phyloP scores from a whole-genome alignment of 2,329 filamentous ascomycete species.

The Cladosporium sp. region DNA sequence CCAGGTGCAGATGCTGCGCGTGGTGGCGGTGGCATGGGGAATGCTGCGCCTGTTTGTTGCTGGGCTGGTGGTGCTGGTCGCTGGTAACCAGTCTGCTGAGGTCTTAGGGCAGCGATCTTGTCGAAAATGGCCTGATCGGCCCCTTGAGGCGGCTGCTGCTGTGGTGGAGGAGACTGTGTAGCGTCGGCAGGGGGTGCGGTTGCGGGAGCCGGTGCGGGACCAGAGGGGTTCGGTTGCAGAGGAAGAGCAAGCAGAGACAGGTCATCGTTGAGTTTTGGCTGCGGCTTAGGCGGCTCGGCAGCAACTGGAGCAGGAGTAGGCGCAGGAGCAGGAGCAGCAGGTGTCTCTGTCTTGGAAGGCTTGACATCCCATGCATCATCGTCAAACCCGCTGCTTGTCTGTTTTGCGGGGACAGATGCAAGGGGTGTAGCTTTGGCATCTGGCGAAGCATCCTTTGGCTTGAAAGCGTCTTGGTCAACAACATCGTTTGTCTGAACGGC shows the following conservation, averaged over 20 bases:
- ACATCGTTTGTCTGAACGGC: constrained; percentile 80
- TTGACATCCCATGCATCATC: constrained; percentile 98
- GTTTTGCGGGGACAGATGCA: constrained; percentile 41
- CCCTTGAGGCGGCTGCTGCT: constrained; percentile 36
- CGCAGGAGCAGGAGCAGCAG: constrained; percentile 33
- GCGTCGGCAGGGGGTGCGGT: constrained; percentile 34
- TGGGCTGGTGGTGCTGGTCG: constrained; percentile 64
- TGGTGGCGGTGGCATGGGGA: constrained; percentile 73
- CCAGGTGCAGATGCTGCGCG: constrained; percentile 84
- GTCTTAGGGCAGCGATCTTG: constrained; percentile 40
- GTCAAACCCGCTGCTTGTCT: constrained; percentile 67
- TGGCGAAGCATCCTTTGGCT: constrained; percentile 46
- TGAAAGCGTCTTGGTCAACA: constrained; percentile 82
- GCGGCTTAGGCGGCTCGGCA: constrained; percentile 35
- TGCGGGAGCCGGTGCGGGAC: constrained; percentile 38
- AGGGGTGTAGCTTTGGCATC: constrained; percentile 48
- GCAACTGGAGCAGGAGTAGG: constrained; percentile 35
- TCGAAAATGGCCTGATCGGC: constrained; percentile 46
- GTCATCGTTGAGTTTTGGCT: constrained; percentile 61
- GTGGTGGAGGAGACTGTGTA: constrained; percentile 35
- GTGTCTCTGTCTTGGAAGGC: constrained; percentile 57
- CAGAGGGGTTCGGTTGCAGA: constrained; percentile 51
- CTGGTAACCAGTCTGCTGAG: constrained; percentile 45
- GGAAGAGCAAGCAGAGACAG: constrained; percentile 65
- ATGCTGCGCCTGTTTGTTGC: constrained; percentile 53